Base-by-base conservation (phyloP, 2,329 filamentous ascomycete species). In the Fusarium sp. region DNA sequence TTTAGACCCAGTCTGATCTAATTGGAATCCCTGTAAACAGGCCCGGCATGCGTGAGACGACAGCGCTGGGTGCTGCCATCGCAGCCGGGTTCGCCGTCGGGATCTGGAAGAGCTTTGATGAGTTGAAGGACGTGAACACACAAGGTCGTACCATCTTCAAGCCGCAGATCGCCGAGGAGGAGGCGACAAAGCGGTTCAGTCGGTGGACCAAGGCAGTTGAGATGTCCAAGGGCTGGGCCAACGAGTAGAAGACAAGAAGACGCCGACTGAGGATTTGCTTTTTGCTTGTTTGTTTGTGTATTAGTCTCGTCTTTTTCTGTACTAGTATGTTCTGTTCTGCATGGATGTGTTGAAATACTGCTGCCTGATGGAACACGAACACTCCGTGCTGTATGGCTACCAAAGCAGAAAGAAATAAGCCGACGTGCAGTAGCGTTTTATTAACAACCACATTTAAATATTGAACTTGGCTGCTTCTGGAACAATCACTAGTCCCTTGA, bases 41-140 rank as follows among this genome's bases (percentile, higher is more conserved):
- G 37, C 92, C 92, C 6, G 85, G 87, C 53, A 95, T 96, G 92
- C 88, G 91, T 66, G 92, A 96, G 80, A 94, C 92, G 4, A 96
- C 92, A 5, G 90, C 92, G 1, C 84, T 95, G 5, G 92, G 92
- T 31, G 91, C 92, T 29, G 92, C 92, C 41, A 94, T 95, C 63
- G 92, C 92, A 9, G 92, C 92, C 21, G 92, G 90, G n/a, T 88
- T 94, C 69, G 92, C 91, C 5, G 87, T 90, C 8, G 88, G 85
- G 46, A 84, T 94, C 13, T 95, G 91, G 91, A 88, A 90, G 73
- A 85, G 87, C 65, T 91, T 93, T 66, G 86, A 88, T 46, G 91
- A 94, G 72, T 80, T 94, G 45, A 88, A 88, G 75, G 82, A 89
- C 54, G 88, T 93, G 76, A 94, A 94, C 76, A 87, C 83, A 33